Percentiles rank a stretch among this genome's conserved stretches.
Evolutionary conservation across 495 filamentous ascomycete genomes (phyloP).

Genomic region (Penicillium psychrofluorescens): DNA sequence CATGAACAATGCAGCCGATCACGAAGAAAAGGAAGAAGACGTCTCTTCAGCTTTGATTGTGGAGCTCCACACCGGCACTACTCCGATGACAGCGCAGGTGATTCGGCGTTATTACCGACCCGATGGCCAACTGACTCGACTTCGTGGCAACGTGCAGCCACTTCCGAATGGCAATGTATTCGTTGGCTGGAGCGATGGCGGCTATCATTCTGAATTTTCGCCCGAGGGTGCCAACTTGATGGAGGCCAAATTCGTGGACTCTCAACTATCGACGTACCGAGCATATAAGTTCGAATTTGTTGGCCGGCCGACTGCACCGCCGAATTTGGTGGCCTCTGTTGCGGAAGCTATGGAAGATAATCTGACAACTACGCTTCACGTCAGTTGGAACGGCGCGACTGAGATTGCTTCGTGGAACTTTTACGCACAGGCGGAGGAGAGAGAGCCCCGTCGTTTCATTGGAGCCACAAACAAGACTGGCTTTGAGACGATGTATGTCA

Average conservation of each 20-base stretch:
- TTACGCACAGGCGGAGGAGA: conserved; percentile 17
- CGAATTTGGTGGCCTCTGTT: conserved; percentile 21
- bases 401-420: conserved; percentile 31
- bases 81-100: conserved; percentile 37
- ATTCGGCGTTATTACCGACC: conserved; percentile 33
- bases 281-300: conserved; percentile 28
- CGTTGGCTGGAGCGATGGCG: conserved; percentile 48
- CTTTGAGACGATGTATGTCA: no score
- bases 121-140: conserved; percentile 35
- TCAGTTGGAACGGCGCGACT: conserved; percentile 42
- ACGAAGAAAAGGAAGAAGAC: conserved; percentile 32
- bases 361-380: conserved; percentile 25
- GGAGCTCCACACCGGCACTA: conserved; percentile 35
- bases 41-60: conserved; percentile 47
- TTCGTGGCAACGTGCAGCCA: conserved; percentile 50
- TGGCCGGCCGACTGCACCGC: conserved; percentile 18
- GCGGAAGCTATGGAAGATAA: conserved; percentile 20
- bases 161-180: conserved; percentile 46
- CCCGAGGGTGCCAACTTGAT: conserved; percentile 41
- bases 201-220: conserved; percentile 44
- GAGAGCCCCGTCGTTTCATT: no score
- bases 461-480: no score
- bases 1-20: conserved; percentile 45
- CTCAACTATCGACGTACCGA: conserved; percentile 23
- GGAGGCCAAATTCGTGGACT: conserved; percentile 16